A percentile compares a stretch with the other conserved stretches of the same genome.
Conservation (phyloP, 257 asterid genomes). For the Avicennia marina region DNA sequence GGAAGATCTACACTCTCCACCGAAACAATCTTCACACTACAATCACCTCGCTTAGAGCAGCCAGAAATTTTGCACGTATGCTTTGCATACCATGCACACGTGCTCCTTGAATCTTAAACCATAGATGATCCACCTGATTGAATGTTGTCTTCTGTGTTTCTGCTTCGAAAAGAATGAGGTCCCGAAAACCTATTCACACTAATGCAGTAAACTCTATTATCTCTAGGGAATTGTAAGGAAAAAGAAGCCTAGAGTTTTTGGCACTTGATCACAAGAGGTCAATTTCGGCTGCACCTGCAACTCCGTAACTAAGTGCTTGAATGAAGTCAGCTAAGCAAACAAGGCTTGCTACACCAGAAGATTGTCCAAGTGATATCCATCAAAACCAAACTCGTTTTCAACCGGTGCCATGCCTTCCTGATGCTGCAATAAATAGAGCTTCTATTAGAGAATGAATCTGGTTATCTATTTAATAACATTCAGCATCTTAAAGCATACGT, state of each 20-base stretch:
- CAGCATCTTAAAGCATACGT: too few relatives aligned
- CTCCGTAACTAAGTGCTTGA: slow-evolving; percentile 39
- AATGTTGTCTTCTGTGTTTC: slow-evolving; percentile 1
- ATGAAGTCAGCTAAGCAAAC: slow-evolving; percentile 14
- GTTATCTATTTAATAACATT: too few relatives aligned
- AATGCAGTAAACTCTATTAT: slow-evolving; percentile 14
- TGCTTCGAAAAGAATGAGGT: slow-evolving; percentile 16
- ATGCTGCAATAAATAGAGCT: slow-evolving; percentile 24
- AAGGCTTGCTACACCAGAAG: slow-evolving; percentile 43
- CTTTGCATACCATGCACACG: slow-evolving; percentile 47
- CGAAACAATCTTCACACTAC: slow-evolving; percentile 12
- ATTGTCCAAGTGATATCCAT: slow-evolving; percentile 58
- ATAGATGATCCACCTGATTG: slow-evolving; percentile 20
- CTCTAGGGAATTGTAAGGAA: not conserved
- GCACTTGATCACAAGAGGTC: slow-evolving; percentile 13
- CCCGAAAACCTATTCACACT: slow-evolving; percentile 23
- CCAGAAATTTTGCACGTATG: slow-evolving; percentile 42
- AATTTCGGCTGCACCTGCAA: slow-evolving; percentile 24
- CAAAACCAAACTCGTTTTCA: slow-evolving; percentile 64
- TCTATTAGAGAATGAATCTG: not conserved
- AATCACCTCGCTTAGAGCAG: slow-evolving; percentile 35
- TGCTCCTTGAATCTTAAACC: slow-evolving; percentile 19
- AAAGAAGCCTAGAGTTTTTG: slow-evolving; percentile 11
- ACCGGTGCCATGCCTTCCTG: slow-evolving; percentile 55
- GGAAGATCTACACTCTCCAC: slow-evolving; percentile 10